Conservation (phyloP, 257 asterid species). For the Cordia subcordata region DNA sequence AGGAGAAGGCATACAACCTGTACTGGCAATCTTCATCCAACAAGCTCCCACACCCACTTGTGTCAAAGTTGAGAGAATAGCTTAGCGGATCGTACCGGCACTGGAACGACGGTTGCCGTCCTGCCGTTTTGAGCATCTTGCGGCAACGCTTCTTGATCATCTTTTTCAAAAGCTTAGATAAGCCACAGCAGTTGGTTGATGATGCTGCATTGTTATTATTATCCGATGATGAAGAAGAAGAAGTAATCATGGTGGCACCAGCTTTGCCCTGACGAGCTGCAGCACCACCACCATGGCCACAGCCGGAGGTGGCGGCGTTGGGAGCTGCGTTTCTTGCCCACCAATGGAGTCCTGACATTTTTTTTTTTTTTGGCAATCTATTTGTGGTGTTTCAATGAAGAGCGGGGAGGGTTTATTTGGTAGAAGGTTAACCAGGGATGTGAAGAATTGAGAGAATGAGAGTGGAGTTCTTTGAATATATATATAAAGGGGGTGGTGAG, state of each 20-base stretch:
- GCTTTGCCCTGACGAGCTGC: not conserved
- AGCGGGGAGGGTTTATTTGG: conserved; percentile 3
- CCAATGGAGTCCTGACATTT: conserved; percentile 32
- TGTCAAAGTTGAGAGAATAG: conserved; percentile 66
- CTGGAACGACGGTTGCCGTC: conserved; percentile 46
- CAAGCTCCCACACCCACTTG: conserved; percentile 31
- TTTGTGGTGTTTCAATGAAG: not conserved
- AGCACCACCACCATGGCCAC: no score
- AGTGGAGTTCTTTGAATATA: conserved; percentile 1
- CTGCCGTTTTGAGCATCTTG: conserved; percentile 27
- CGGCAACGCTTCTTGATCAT: conserved; percentile 44
- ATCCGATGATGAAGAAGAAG: not conserved
- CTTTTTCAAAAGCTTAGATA: conserved; percentile 44
- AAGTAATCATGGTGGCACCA: conserved; percentile 1
- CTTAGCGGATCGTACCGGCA: conserved; percentile 73
- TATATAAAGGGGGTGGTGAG: conserved; percentile 8
- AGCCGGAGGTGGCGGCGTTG: conserved; percentile 6
- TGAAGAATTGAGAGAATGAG: not conserved
- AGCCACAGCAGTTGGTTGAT: conserved; percentile 37
- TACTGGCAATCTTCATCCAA: conserved; percentile 47
- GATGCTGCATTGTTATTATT: conserved; percentile 22
- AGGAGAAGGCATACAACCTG: conserved; percentile 64
- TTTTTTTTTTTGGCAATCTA: conserved; percentile 17
- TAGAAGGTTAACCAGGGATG: not conserved
- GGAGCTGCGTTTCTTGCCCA: conserved; percentile 26